Base-by-base conservation (phyloP, 2,329 filamentous ascomycete species). In the Delphinella strobiligena region DNA sequence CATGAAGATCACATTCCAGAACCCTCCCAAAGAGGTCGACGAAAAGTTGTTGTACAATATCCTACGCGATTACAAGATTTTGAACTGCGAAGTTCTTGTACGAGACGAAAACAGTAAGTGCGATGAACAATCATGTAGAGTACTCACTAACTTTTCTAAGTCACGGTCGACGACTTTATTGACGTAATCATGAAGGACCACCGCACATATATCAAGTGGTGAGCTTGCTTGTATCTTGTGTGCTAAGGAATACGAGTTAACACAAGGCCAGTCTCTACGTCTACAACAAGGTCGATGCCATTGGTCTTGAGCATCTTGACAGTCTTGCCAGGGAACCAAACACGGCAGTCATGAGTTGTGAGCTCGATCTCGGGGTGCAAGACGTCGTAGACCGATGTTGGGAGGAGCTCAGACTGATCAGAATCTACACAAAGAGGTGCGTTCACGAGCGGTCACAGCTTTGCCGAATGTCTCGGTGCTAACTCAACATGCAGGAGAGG, bases 111-210 rank as follows among this genome's bases (percentile, higher is more conserved):
- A 93, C 58, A 74, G 74, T 75, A 59, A 31, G 49, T n/a, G n/a
- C n/a, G n/a, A n/a, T n/a, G n/a, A n/a, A n/a, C n/a, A n/a, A n/a
- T n/a, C n/a, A n/a, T n/a, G n/a, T n/a, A n/a, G n/a, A n/a, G n/a
- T n/a, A n/a, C 12, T 10, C 18, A 36, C 49, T 53, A 15, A 47
- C 29, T 33, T 24, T 3, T 4, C 19, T 14, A 43, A 75, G 86
- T 82, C 31, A 96, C 91, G 1, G 87, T 98, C 27, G 91, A 98
- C 65, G 89, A 98, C 63, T 83, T 98, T 61, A 98, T 98, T 66
- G 91, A 98, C 61, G 87, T 95, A 45, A 95, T 98, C 63, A 96
- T 96, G 89, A 93, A 91, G 63, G 86, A 95, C 58, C 91, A 98
- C 68, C 73, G 91, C 56, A 98, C 93, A 62, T 98, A 98, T 69